Base-by-base conservation (phyloP, 768 basidiomycete genomes). In the Fomitopsis serialis region DNA sequence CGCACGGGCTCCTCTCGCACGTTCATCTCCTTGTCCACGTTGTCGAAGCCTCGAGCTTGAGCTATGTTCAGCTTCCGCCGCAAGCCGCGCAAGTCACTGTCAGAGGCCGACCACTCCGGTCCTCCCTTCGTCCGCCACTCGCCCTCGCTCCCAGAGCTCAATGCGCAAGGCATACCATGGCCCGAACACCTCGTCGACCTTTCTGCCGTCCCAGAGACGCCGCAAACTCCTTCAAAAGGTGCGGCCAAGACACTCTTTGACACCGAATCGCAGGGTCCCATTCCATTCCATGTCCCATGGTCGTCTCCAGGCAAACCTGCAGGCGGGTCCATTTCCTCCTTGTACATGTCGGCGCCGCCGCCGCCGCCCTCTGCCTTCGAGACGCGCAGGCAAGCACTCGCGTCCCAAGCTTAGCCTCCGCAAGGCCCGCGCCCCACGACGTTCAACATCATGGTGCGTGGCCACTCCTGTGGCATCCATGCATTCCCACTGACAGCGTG, bases 251-350 rank as follows among this genome's bases (percentile, higher is more conserved):
- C 77, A 65, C 85, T 83, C 68, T 77, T 88, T 65, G 74, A 78
- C 63, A 74, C 75, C 54, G 61, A 69, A 69, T 72, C 77, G 66
- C 70, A 70, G 53, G 65, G 70, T 67, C 74, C 84, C 63, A 85
- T 87, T 68, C 77, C 83, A 61, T 91, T 90, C 78, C 88, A 92
- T 70, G 88, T 87, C 80, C 89, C 89, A 45, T 89, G 89, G 76
- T 60, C 58, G 45, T 53, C 60, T 35, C 57, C 61, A 56, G 66
- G 57, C 21, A 58, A 61, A 52, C 45, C 54, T 17, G 50, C 48
- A 27, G 75, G 74, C 36, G 71, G 66, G 47, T 69, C 80, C 48
- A 91, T 90, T 51, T 88, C 87, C 35, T 76, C 84, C 6, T 63
- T 89, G 65, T 91, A 89, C 61, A 85, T 81, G 79, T 72, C 80